Conservation (phyloP, 2,329 filamentous ascomycete genomes). For the Nemania sp. region DNA sequence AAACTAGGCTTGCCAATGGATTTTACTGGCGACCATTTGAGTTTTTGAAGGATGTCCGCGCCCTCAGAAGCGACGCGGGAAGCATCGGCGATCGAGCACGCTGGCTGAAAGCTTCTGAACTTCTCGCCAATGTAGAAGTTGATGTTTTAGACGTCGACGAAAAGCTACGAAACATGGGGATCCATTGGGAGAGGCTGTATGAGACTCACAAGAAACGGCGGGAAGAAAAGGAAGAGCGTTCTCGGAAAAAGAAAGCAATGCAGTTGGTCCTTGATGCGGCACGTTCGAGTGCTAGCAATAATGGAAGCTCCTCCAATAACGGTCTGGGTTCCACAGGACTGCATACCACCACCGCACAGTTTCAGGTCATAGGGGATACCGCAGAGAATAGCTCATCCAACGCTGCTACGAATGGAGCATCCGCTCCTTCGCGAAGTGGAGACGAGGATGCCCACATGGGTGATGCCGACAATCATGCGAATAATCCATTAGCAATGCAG, state of each 20-base stretch:
- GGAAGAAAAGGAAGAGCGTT: conserved; percentile 61
- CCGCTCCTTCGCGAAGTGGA: conserved; percentile 50
- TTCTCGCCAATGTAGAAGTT: conserved; percentile 90
- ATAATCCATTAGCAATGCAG: conserved; percentile 52
- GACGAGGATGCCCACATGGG: conserved; percentile 66
- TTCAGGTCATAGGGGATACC: conserved; percentile 61
- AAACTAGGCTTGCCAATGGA: conserved; percentile 94
- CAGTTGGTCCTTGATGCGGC: conserved; percentile 57
- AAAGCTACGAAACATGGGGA: conserved; percentile 57
- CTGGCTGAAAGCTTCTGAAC: conserved; percentile 84
- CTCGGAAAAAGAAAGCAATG: conserved; percentile 63
- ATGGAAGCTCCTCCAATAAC: conserved; percentile 50
- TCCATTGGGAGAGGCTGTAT: conserved; percentile 84
- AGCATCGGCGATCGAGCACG: conserved; percentile 81
- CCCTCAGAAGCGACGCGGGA: conserved; percentile 81
- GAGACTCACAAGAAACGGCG: conserved; percentile 69
- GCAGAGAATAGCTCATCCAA: conserved; percentile 46
- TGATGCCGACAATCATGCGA: conserved; percentile 50
- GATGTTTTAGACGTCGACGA: conserved; percentile 79
- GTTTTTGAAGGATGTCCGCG: conserved; percentile 85
- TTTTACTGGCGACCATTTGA: conserved; percentile 92
- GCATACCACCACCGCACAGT: conserved; percentile 51
- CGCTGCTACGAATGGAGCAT: conserved; percentile 59
- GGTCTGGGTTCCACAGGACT: conserved; percentile 54
- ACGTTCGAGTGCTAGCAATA: conserved; percentile 54